Evolutionary conservation across 345 rosid species (phyloP), one percentile per base, ranked within the genome.

Genomic region (Eucalyptus victrix): DNA sequence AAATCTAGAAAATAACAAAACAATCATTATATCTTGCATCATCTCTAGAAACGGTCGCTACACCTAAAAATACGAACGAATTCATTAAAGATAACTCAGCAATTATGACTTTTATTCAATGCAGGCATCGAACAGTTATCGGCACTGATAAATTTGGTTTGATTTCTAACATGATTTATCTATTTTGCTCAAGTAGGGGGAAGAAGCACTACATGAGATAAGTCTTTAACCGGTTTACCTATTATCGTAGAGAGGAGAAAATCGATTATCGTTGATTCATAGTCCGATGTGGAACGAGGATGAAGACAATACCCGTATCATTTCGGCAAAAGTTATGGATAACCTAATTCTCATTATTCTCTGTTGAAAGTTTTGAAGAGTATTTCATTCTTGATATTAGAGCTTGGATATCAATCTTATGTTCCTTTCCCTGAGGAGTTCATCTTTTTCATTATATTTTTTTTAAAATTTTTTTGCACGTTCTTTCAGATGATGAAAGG

Each of bases 281-380:
- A 3, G 21, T n/a, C 3, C 37, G 10, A n/a, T 4, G 18, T n/a
- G 40, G 40, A n/a, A 4, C 10, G 4, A 65, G 13, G 12, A 69
- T 3, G 7, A 17, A 34, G 23, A 69, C 24, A 17, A 7, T n/a
- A 2, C 37, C 34, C 11, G 2, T 15, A 65, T 34, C 5, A 67
- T 16, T 15, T 7, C 6, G 6, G n/a, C 10, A 0, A 67, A 8
- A 8, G n/a, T 67, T 32, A 16, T 8, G 40, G 19, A 15, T 8
- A 6, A 67, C 37, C 37, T 32, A 16, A 67, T 67, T n/a, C 40
- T n/a, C 37, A 32, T 19, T 16, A 17, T 30, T 13, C 0, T 30
- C 17, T 2, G 37, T 65, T 15, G 19, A 67, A 67, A 32, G 76
- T 15, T 67, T n/a, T n/a, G 76, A 26, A 4, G 62, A 9, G 62